Evolutionary conservation across 306 rosid species (phyloP).

Genomic region (Acacia confusa): DNA sequence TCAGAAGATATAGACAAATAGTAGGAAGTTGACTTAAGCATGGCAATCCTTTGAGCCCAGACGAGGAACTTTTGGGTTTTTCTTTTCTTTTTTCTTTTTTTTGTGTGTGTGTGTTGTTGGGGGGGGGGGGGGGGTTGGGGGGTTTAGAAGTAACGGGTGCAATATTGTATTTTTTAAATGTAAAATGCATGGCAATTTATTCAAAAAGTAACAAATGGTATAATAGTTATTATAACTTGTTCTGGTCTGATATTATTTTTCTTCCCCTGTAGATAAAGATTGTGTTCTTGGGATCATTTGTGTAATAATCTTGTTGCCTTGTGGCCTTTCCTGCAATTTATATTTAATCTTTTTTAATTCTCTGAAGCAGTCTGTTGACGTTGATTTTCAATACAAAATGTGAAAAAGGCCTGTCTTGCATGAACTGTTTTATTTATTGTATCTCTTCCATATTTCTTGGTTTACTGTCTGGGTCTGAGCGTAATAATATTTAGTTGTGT

Average conservation of each 20-base stretch:
- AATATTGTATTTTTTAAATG: neutral
- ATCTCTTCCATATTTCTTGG: conserved; percentile 26
- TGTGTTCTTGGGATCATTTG: conserved; percentile 20
- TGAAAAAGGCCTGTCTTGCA: conserved; percentile 8
- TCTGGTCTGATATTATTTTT: neutral
- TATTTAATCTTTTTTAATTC: conserved; percentile 5
- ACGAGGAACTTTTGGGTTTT: neutral
- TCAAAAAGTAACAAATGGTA: conserved; percentile 5
- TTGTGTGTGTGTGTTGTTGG: no score
- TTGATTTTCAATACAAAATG: conserved; percentile 10
- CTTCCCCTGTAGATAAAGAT: neutral
- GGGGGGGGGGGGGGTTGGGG: neutral
- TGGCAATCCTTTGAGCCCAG: neutral
- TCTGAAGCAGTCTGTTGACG: conserved; percentile 3
- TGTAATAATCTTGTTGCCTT: conserved; percentile 21
- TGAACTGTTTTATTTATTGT: neutral
- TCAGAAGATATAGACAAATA: neutral
- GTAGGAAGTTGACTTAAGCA: neutral
- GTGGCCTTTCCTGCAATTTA: neutral
- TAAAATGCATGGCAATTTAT: neutral
- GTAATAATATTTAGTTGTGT: conserved; percentile 23
- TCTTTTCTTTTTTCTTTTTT: no score
- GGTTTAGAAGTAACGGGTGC: neutral
- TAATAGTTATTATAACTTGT: conserved; percentile 9
- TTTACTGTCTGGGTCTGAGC: conserved; percentile 10